These are phyloP conservation scores for Aurantiochytrium sp. DNA, from an alignment of 108 stramenopile species.

Conservation along the genomic window DNA sequence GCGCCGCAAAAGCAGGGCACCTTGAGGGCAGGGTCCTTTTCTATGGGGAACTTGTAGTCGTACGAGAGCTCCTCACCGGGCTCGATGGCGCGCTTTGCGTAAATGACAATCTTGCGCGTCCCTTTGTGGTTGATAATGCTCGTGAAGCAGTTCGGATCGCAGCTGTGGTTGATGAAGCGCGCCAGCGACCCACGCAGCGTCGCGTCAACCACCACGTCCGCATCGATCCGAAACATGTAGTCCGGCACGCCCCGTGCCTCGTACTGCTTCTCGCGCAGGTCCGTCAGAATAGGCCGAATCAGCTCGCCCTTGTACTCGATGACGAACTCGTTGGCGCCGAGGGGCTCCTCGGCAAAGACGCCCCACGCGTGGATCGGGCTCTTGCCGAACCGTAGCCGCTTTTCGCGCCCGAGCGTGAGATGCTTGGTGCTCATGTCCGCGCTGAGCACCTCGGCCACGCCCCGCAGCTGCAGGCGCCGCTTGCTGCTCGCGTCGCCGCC, in stretches of 20 bases:
- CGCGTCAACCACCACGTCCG: slow-evolving; percentile 41
- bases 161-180: slow-evolving; percentile 90
- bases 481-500: not conserved
- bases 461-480: slow-evolving; percentile 1
- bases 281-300: slow-evolving; percentile 78
- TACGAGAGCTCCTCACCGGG: slow-evolving; percentile 91
- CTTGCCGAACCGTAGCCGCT: slow-evolving; percentile 46
- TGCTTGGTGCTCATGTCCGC: not conserved
- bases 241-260: slow-evolving; percentile 76
- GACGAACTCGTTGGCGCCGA: slow-evolving; percentile 64
- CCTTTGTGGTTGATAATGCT: slow-evolving; percentile 71
- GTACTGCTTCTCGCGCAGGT: slow-evolving; percentile 78
- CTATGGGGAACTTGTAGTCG: slow-evolving; percentile 92
- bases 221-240: slow-evolving; percentile 88
- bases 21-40: slow-evolving; percentile 61
- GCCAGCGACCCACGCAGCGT: slow-evolving; percentile 78
- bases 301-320: slow-evolving; percentile 89
- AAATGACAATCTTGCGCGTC: slow-evolving; percentile 66
- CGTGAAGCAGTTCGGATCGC: slow-evolving; percentile 81
- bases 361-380: slow-evolving; percentile 55
- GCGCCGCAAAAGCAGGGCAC: slow-evolving; percentile 88
- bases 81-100: slow-evolving; percentile 76
- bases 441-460: not conserved
- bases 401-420: not conserved
- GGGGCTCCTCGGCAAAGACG: slow-evolving; percentile 51